Percentiles rank a stretch among this genome's conserved stretches.
phyloP scores from a whole-genome alignment of 306 rosid species.

The Quercus dentata region DNA sequence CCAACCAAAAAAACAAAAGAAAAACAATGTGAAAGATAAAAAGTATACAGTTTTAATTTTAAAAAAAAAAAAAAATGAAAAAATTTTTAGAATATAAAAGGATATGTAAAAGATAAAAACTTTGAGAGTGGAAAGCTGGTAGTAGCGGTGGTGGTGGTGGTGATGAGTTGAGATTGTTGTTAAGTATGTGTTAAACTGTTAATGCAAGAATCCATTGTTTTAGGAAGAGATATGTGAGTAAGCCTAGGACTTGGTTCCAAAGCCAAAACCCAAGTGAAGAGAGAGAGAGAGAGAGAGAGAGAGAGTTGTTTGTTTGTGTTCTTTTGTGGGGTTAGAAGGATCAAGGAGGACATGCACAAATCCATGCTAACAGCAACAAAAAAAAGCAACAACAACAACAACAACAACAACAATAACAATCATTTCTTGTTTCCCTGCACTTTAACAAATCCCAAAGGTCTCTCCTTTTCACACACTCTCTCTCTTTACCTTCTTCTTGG shows the following conservation, averaged over 20 bases:
- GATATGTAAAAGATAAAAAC: neutral
- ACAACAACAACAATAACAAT: neutral
- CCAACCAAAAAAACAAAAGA: too few relatives aligned
- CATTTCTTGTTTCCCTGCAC: slow-evolving; percentile 22
- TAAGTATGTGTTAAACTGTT: slow-evolving; percentile 12
- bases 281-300: neutral
- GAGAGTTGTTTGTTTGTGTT: neutral
- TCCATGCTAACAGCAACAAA: neutral
- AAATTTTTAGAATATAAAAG: neutral
- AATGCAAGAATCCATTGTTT: slow-evolving; percentile 22
- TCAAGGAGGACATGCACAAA: slow-evolving; percentile 21
- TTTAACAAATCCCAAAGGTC: slow-evolving; percentile 25
- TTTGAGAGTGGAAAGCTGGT: slow-evolving; percentile 25
- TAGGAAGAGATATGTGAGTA: slow-evolving; percentile 22
- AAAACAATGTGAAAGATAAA: too few relatives aligned
- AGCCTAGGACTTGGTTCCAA: slow-evolving; percentile 23
- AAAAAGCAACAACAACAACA: neutral
- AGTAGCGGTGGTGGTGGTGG: slow-evolving; percentile 18
- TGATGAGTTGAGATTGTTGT: slow-evolving; percentile 8
- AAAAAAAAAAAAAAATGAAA: too few relatives aligned
- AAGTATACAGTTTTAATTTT: too few relatives aligned
- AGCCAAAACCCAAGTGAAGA: neutral
- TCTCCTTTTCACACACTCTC: neutral
- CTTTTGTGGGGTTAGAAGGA: slow-evolving; percentile 5
- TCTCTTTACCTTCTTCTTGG: neutral